Conservation (phyloP, 208 protist genomes). For the Leptomonas pyrrhocoris region DNA sequence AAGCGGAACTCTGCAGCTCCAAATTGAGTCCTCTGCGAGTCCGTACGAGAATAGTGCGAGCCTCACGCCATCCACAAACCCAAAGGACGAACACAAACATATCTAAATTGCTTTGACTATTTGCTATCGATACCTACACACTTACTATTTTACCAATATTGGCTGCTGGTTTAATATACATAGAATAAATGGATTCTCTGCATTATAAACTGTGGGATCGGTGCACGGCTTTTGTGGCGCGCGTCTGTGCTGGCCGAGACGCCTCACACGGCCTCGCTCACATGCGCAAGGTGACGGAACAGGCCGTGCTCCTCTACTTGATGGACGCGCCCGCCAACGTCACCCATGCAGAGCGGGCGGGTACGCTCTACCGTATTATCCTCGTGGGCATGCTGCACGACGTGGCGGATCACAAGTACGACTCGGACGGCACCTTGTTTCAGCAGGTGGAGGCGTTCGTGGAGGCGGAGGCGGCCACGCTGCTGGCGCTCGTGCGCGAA, state of each 20-base stretch:
- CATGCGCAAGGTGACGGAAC: conserved; percentile 78
- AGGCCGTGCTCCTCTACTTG: conserved; percentile 62
- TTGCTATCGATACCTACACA: too few species aligned
- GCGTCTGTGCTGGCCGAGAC: conserved; percentile 67
- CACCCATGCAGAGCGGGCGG: conserved; percentile 6
- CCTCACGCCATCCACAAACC: too few species aligned
- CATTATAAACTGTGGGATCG: conserved; percentile 71
- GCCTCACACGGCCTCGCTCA: conserved; percentile 76
- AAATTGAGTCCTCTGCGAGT: too few species aligned
- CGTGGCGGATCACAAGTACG: conserved; percentile 90
- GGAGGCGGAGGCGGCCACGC: conserved; percentile 14
- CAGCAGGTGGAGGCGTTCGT: conserved; percentile 44
- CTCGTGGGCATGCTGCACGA: conserved; percentile 89
- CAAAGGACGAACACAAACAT: too few species aligned
- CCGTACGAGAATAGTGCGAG: too few species aligned
- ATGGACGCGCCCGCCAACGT: conserved; percentile 32
- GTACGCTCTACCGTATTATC: conserved; percentile 57
- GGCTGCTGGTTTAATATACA: neutral
- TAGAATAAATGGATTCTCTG: neutral
- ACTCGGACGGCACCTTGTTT: conserved; percentile 44
- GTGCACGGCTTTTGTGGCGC: conserved; percentile 61
- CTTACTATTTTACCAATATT: neutral
- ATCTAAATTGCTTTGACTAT: too few species aligned
- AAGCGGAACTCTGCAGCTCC: too few species aligned
- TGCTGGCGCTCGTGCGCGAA: neutral